Conservation (phyloP, 345 rosid species). For the Citrus hindsii region DNA sequence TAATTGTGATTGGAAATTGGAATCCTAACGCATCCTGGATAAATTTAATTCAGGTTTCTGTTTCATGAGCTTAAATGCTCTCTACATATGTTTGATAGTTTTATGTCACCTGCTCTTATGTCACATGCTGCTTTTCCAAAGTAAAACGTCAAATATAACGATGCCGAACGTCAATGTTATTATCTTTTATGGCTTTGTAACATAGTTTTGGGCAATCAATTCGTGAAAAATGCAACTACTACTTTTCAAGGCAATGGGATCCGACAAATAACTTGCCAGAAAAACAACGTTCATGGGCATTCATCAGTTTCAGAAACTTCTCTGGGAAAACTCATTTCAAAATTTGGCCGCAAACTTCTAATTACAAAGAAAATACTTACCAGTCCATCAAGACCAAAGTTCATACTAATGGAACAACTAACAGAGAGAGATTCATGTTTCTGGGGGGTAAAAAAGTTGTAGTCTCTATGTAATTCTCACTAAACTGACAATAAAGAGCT, state of each 20-base stretch:
- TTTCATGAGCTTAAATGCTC: background rate
- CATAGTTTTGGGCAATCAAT: too few relatives aligned
- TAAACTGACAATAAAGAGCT: background rate
- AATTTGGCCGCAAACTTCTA: background rate
- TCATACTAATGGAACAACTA: background rate
- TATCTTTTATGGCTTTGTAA: too few relatives aligned
- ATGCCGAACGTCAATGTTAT: too few relatives aligned
- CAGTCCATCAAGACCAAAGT: background rate
- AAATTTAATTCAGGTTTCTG: background rate
- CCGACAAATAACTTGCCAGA: too few relatives aligned
- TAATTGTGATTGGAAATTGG: background rate
- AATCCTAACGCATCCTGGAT: background rate
- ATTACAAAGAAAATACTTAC: background rate
- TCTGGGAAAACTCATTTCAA: background rate
- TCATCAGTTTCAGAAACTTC: background rate
- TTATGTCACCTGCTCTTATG: too few relatives aligned
- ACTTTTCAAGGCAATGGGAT: too few relatives aligned
- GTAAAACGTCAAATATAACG: too few relatives aligned
- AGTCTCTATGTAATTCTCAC: background rate
- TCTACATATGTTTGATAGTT: background rate
- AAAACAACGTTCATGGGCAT: background rate
- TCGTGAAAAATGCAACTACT: too few relatives aligned
- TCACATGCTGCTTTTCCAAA: too few relatives aligned
- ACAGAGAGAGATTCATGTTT: background rate
- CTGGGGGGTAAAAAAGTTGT: background rate